A percentile compares a stretch with the other conserved stretches of the same genome.
Evolutionary conservation across 129 eudicot species (phyloP).

Genomic region (Saposhnikovia divaricata): DNA sequence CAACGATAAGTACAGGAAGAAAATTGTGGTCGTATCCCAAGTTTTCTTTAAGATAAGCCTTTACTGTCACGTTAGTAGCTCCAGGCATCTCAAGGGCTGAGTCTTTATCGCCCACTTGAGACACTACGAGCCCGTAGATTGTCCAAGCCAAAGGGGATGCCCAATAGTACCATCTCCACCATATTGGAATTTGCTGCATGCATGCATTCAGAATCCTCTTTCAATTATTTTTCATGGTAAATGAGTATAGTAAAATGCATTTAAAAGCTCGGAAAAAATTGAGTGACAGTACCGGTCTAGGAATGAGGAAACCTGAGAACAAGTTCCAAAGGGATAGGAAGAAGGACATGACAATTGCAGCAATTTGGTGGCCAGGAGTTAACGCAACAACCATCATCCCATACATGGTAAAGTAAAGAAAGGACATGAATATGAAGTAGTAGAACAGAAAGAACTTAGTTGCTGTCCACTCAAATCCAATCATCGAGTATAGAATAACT

Average conservation of each 20-base stretch:
- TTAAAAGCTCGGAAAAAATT: not conserved
- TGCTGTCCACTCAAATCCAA: slow-evolving; percentile 66
- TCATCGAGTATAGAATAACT: slow-evolving; percentile 65
- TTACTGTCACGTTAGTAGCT: slow-evolving; percentile 21
- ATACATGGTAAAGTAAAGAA: slow-evolving; percentile 71
- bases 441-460: slow-evolving; percentile 68
- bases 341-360: slow-evolving; percentile 77
- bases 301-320: slow-evolving; percentile 76
- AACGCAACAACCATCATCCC: slow-evolving; percentile 94
- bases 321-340: slow-evolving; percentile 86
- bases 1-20: slow-evolving; percentile 23
- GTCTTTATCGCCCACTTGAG: slow-evolving; percentile 53
- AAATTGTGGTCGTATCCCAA: slow-evolving; percentile 30
- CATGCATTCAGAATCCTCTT: not conserved
- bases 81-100: slow-evolving; percentile 28
- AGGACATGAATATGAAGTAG: slow-evolving; percentile 73
- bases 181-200: slow-evolving; percentile 65
- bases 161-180: slow-evolving; percentile 99
- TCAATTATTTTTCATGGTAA: not conserved
- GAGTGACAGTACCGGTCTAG: slow-evolving; percentile 42
- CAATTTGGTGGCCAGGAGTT: slow-evolving; percentile 69
- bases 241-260: not conserved
- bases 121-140: slow-evolving; percentile 67
- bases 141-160: slow-evolving; percentile 93
- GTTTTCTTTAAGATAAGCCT: slow-evolving; percentile 22